Base-by-base conservation (phyloP, 257 asterid species). In the Craterostigma plantagineum region DNA sequence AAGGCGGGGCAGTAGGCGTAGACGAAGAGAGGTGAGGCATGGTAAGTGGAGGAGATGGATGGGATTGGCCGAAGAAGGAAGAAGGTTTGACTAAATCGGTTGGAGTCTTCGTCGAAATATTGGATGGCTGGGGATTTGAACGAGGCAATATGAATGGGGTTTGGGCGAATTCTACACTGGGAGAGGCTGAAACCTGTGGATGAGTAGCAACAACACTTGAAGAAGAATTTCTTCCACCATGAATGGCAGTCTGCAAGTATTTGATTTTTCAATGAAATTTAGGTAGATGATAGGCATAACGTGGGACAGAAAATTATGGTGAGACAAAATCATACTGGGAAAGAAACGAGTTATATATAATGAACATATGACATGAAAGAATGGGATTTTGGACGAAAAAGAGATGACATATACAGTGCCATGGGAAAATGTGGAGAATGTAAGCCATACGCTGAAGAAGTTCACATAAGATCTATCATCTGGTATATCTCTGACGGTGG, bases 41-140 rank as follows among this genome's bases (percentile, higher is more conserved):
- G 49, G 91, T 50, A n/a, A n/a, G n/a, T n/a, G n/a, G n/a, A 15
- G 97, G 61, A 23, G 30, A 23, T 50, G 79, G 50, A 55, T 81
- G 61, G 38, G 73, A 71, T 38, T 93, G 75, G 14, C 69, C 74
- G 45, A 80, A 80, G 56, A 91, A 91, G 1, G 79, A 51, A 0
- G 99, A 80, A 3, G 99, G 99, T 62, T 73, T 91, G 55, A 91
- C 92, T 59, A 84, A 71, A 69, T 75, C 75, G 43, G 90, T 59
- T n/a, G n/a, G n/a, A n/a, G n/a, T n/a, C n/a, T n/a, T n/a, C 33
- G 62, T 34, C 8, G 67, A 57, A 54, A 49, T 55, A 14, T 51
- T 57, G 50, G 66, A 54, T 50, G 72, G 82, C 10, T 77, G 16
- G 38, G 45, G 60, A 18, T 80, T 85, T 51, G 64, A 69, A 51